These are phyloP conservation scores for Juglanconis oblonga DNA, from an alignment of 2,329 filamentous ascomycete species.

Conservation along the genomic window DNA sequence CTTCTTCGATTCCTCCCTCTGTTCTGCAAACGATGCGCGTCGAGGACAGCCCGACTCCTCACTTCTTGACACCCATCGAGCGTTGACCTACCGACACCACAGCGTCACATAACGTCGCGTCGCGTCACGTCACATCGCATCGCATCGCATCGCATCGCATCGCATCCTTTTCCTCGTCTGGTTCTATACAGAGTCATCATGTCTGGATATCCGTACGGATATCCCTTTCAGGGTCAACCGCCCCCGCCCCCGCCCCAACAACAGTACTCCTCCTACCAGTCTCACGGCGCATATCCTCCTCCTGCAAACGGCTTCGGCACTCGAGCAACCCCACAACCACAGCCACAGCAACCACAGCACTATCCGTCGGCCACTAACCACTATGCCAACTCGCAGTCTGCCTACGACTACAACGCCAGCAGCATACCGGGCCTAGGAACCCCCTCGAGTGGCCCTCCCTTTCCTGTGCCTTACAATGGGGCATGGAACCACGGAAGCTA, in stretches of 20 bases:
- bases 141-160: neutral
- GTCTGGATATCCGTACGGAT: slow-evolving; percentile 37
- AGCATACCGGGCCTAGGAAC: slow-evolving; percentile 39
- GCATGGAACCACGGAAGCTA: slow-evolving; percentile 5
- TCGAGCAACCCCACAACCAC: slow-evolving; percentile 12
- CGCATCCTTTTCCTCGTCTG: slow-evolving; percentile 7
- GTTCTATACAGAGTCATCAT: slow-evolving; percentile 27
- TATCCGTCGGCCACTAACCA: slow-evolving; percentile 21
- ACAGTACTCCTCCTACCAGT: slow-evolving; percentile 23
- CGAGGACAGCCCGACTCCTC: neutral
- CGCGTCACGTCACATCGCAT: no score
- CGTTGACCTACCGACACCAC: slow-evolving; percentile 11
- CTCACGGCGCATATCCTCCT: slow-evolving; percentile 16
- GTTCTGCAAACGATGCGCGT: slow-evolving; percentile 11
- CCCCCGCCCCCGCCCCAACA: slow-evolving; percentile 25
- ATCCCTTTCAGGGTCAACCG: slow-evolving; percentile 30
- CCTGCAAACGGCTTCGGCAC: slow-evolving; percentile 13
- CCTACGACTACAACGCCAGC: slow-evolving; percentile 36
- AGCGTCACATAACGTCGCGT: neutral
- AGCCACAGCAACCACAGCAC: slow-evolving; percentile 15
- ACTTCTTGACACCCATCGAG: slow-evolving; percentile 1
- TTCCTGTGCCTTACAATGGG: slow-evolving; percentile 8
- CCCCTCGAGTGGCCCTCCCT: slow-evolving; percentile 1
- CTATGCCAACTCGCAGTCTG: slow-evolving; percentile 29
- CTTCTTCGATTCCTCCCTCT: neutral